phyloP scores from a whole-genome alignment of 345 rosid genomes.

The Gossypium stocksii region DNA sequence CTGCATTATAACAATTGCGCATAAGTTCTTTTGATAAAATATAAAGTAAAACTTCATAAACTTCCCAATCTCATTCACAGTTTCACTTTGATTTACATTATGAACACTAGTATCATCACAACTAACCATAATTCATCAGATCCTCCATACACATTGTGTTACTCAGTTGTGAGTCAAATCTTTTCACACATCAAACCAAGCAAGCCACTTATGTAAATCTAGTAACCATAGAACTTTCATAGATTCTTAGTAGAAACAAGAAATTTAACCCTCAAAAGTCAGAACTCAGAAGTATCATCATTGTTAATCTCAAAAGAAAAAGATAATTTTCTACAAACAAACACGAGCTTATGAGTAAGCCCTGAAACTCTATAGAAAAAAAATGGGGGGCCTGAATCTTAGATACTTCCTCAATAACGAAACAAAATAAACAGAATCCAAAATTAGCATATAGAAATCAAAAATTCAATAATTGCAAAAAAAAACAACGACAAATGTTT shows the following conservation, averaged over 20 bases:
- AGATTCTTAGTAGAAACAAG: not conserved
- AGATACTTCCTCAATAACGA: not conserved
- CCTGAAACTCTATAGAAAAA: not conserved
- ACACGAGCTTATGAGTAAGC: not conserved
- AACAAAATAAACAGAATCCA: not conserved
- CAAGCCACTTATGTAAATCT: not conserved
- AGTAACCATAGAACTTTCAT: not conserved
- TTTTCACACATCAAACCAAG: not conserved
- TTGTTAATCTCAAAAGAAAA: not conserved
- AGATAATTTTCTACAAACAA: not conserved
- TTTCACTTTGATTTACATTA: not conserved
- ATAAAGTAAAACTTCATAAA: slow-evolving; percentile 1
- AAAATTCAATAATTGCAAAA: not conserved
- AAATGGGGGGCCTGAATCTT: not conserved
- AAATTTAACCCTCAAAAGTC: not conserved
- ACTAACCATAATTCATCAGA: not conserved
- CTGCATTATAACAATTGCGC: not conserved
- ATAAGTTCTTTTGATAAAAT: not conserved
- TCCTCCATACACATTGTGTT: not conserved
- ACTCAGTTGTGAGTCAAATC: slow-evolving; percentile 2
- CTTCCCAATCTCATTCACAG: not conserved
- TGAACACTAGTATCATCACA: not conserved
- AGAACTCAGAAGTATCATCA: not conserved
- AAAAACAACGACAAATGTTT: not conserved
- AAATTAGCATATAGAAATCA: not conserved